phyloP scores from a whole-genome alignment of 495 filamentous ascomycete species.

The Lasiosphaeria miniovina region DNA sequence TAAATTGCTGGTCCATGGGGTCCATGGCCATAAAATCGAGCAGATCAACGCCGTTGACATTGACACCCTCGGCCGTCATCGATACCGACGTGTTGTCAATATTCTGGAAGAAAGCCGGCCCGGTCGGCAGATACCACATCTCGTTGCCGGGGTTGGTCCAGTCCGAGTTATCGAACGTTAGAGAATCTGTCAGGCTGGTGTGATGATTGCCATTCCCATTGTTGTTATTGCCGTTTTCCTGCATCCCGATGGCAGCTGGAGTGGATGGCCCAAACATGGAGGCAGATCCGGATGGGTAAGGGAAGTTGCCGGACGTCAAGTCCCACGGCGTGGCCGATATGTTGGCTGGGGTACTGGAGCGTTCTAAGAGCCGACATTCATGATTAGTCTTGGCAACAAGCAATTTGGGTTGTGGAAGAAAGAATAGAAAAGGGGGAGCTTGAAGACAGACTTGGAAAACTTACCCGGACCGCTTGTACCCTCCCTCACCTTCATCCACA shows the following conservation, averaged over 20 bases:
- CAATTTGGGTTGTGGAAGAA: background rate
- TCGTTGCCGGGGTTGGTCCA: conserved; percentile 47
- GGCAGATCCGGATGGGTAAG: conserved; percentile 44
- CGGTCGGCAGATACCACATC: conserved; percentile 58
- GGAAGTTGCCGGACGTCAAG: conserved; percentile 43
- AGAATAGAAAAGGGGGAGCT: background rate
- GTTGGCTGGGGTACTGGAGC: conserved; percentile 45
- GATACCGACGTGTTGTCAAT: conserved; percentile 49
- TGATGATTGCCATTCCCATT: background rate
- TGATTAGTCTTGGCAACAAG: background rate
- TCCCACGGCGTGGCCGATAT: conserved; percentile 57
- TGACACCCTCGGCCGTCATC: conserved; percentile 59
- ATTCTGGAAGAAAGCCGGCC: conserved; percentile 53
- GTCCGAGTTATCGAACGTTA: conserved; percentile 39
- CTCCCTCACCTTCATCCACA: conserved; percentile 33
- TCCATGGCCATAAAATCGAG: conserved; percentile 59
- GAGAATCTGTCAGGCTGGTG: conserved; percentile 14
- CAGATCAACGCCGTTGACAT: conserved; percentile 53
- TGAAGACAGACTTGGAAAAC: conserved; percentile 3
- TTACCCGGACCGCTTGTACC: conserved; percentile 21
- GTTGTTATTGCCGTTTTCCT: conserved; percentile 17
- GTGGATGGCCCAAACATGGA: conserved; percentile 46
- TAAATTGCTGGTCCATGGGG: conserved; percentile 33
- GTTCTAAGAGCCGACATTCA: conserved; percentile 27
- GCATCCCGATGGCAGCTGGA: conserved; percentile 37